Conservation (phyloP, 2,329 filamentous ascomycete genomes). For the Hymenoscyphus repandus region DNA sequence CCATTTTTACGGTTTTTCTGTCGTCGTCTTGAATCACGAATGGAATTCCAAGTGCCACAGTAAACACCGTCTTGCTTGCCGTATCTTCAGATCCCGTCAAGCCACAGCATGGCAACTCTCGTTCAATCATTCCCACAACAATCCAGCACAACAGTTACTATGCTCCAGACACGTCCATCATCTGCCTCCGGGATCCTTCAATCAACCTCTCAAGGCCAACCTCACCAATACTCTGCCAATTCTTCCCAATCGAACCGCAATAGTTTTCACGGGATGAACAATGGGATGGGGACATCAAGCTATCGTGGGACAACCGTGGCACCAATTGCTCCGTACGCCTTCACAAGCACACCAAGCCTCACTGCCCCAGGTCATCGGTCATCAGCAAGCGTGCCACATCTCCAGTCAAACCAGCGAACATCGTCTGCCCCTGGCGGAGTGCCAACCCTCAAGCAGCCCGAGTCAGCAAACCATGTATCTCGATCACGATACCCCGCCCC, state of each 20-base stretch:
- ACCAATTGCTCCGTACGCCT: slow-evolving; percentile 72
- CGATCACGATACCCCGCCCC: slow-evolving; percentile 42
- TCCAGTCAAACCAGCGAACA: slow-evolving; percentile 51
- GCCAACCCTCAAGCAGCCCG: slow-evolving; percentile 35
- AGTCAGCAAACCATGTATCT: slow-evolving; percentile 29
- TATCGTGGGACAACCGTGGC: slow-evolving; percentile 48
- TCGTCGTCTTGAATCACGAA: slow-evolving; percentile 15
- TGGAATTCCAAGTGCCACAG: slow-evolving; percentile 14
- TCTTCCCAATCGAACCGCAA: slow-evolving; percentile 42
- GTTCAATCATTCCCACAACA: slow-evolving; percentile 78
- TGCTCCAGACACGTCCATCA: slow-evolving; percentile 68
- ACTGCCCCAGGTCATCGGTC: slow-evolving; percentile 38
- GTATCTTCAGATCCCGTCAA: slow-evolving; percentile 11
- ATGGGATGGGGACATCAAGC: slow-evolving; percentile 38
- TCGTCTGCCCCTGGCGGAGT: slow-evolving; percentile 43
- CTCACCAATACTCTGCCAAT: slow-evolving; percentile 41
- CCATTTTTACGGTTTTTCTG: slow-evolving; percentile 4
- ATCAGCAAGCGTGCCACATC: slow-evolving; percentile 37
- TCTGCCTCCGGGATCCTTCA: slow-evolving; percentile 52
- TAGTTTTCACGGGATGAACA: slow-evolving; percentile 46
- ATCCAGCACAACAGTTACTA: slow-evolving; percentile 59
- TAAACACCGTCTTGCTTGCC: slow-evolving; percentile 21
- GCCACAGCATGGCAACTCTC: slow-evolving; percentile 71
- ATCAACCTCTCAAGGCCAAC: slow-evolving; percentile 28
- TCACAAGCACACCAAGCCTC: slow-evolving; percentile 64